Evolutionary conservation across 495 filamentous ascomycete species (phyloP).

Genomic region (Hypoxylon fuscum): DNA sequence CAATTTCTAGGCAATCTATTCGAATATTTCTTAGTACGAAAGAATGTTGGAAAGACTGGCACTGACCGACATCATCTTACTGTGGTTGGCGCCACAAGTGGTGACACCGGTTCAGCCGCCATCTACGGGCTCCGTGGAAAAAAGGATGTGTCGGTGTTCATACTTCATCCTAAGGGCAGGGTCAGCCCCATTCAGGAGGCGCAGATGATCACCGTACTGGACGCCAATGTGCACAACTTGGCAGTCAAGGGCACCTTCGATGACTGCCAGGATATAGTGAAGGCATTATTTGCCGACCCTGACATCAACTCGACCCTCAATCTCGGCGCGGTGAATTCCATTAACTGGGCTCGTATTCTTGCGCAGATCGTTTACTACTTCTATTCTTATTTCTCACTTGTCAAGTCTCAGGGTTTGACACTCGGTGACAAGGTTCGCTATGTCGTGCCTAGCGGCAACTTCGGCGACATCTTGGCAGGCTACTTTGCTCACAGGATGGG

Average conservation of each 20-base stretch:
- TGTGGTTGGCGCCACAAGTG: constrained; percentile 90
- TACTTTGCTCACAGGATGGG: constrained; percentile 94
- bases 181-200: constrained; percentile 89
- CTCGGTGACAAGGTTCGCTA: constrained; percentile 73
- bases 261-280: constrained; percentile 95
- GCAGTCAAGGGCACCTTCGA: constrained; percentile 90
- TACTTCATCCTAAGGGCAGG: constrained; percentile 84
- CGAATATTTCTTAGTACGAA: constrained; percentile 89
- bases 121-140: constrained; percentile 98
- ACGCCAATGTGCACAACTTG: constrained; percentile 89
- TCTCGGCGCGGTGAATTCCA: constrained; percentile 87
- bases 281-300: constrained; percentile 86
- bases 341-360: constrained; percentile 90
- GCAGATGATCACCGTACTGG: constrained; percentile 92
- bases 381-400: constrained; percentile 84
- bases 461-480: constrained; percentile 93
- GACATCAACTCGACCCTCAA: constrained; percentile 76
- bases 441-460: constrained; percentile 92
- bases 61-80: constrained; percentile 84
- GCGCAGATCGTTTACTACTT: constrained; percentile 96
- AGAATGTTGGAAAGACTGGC: constrained; percentile 78
- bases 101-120: constrained; percentile 93
- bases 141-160: constrained; percentile 93
- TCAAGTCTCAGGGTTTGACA: constrained; percentile 59
- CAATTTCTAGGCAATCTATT: constrained; percentile 95